phyloP scores from a whole-genome alignment of 78 protist genomes.

The Chrysochromulina tobinii region DNA sequence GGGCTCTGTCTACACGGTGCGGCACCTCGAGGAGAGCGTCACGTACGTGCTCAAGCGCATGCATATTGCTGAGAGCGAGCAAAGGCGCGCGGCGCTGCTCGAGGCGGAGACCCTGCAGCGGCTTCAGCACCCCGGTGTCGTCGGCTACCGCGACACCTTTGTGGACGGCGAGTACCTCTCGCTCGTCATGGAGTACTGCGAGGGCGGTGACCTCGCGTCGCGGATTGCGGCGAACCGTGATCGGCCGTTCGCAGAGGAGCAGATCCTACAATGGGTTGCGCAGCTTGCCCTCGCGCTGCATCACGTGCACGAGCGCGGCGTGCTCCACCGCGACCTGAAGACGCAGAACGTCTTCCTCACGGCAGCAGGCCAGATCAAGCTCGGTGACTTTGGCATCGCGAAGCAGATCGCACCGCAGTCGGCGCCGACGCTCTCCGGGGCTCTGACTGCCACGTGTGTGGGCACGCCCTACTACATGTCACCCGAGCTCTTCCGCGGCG shows the following conservation, averaged over 20 bases:
- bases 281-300: constrained; percentile 17
- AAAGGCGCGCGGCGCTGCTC: not conserved
- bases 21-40: not conserved
- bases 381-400: constrained; percentile 20
- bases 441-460: too few relatives aligned
- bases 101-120: not conserved
- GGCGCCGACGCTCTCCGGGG: too few relatives aligned
- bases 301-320: constrained; percentile 26
- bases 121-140: not conserved
- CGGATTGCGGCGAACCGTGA: too few relatives aligned
- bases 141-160: not conserved
- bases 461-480: too few relatives aligned
- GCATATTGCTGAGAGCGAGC: not conserved
- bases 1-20: not conserved
- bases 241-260: not conserved
- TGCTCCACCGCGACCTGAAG: constrained; percentile 37
- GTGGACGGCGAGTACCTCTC: not conserved
- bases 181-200: not conserved
- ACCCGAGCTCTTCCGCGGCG: too few relatives aligned
- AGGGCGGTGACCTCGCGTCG: not conserved
- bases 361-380: not conserved
- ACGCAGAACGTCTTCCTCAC: constrained; percentile 6
- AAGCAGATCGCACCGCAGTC: too few relatives aligned
- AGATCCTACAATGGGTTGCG: not conserved
- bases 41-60: not conserved